Base-by-base conservation (phyloP, 306 rosid species). In the Prinsepia uniflora region DNA sequence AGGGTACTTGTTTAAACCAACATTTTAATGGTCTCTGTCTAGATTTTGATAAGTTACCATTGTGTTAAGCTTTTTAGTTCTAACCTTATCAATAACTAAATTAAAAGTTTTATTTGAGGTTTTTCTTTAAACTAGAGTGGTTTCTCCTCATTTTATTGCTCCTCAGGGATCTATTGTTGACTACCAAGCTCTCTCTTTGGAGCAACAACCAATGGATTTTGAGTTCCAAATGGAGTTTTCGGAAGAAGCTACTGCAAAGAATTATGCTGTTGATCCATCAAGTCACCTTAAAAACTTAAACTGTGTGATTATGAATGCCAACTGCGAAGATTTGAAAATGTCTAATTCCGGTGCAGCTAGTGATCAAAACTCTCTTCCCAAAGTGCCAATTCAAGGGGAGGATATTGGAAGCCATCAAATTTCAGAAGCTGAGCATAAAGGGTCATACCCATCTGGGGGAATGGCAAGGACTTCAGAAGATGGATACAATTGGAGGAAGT, bases 401-500 rank as follows among this genome's bases (percentile, higher is more conserved):
- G 87, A 84, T 62, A 55, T 68, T 19, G 81, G 58, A 55, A 49
- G 6, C 39, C 78, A 80, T 45, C 77, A 71, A 52, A 48, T 66
- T 56, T 18, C 60, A 50, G 92, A 88, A 78, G 85, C 68, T 65
- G 88, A 86, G 40, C 84, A 78, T 60, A 85, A 73, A 63, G 92
- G 75, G 43, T 68, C 79, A 53, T 58, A 77, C 59, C 66, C 81
- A 76, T 75, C 83, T 7, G 45, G 65, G 5, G 91, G 85, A 79
- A 64, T 70, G 47, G 74, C 19, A 40, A 90, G 86, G 72, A 84
- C 86, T 71, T 79, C 88, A 73, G 93, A 88, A 70, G 96, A 92
- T 75, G 96, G 96, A 67, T 92, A 90, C 74, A 92, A 88, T 63
- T 92, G 98, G 98, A 90, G 96, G 61, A 93, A 93, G 80, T 93